Conservation (phyloP, 192 early-diverging fungal genomes). For the Ramicandelaber brevisporus region DNA sequence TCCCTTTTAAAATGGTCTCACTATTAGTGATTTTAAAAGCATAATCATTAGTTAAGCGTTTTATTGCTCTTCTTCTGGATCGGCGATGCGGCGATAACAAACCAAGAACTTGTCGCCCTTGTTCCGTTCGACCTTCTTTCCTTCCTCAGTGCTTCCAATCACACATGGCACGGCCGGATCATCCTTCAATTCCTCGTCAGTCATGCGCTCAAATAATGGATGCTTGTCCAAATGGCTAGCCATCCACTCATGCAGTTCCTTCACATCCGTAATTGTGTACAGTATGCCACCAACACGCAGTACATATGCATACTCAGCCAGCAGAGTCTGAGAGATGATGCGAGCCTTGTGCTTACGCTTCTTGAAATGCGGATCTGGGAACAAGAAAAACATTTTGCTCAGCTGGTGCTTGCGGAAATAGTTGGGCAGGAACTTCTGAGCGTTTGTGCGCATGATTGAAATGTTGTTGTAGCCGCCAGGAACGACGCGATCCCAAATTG, state of each 20-base stretch:
- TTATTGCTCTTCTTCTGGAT: slow-evolving; percentile 10
- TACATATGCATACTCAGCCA: slow-evolving; percentile 94
- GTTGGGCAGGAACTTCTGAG: slow-evolving; percentile 95
- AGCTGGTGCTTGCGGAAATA: slow-evolving; percentile 93
- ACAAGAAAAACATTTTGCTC: slow-evolving; percentile 90
- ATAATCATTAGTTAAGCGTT: too few species aligned
- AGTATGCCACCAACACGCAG: slow-evolving; percentile 69
- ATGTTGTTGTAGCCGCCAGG: slow-evolving; percentile 82
- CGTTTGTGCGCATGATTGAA: slow-evolving; percentile 92
- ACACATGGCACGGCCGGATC: slow-evolving; percentile 75
- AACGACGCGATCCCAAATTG: slow-evolving; percentile 12
- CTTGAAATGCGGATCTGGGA: slow-evolving; percentile 99
- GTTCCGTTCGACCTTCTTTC: slow-evolving; percentile 93
- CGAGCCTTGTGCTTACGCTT: slow-evolving; percentile 94
- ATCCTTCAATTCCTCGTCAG: slow-evolving; percentile 39
- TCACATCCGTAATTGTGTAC: slow-evolving; percentile 88
- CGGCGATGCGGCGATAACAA: slow-evolving; percentile 47
- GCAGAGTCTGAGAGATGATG: slow-evolving; percentile 67
- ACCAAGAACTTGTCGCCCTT: slow-evolving; percentile 85
- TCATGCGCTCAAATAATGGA: slow-evolving; percentile 72
- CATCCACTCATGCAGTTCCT: slow-evolving; percentile 88
- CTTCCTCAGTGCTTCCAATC: slow-evolving; percentile 82
- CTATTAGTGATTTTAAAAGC: too few species aligned
- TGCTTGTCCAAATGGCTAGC: slow-evolving; percentile 80
- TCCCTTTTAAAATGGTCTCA: too few species aligned